These are phyloP conservation scores for Alternaria arborescens DNA, from an alignment of 2,329 filamentous ascomycete genomes.

Conservation along the genomic window DNA sequence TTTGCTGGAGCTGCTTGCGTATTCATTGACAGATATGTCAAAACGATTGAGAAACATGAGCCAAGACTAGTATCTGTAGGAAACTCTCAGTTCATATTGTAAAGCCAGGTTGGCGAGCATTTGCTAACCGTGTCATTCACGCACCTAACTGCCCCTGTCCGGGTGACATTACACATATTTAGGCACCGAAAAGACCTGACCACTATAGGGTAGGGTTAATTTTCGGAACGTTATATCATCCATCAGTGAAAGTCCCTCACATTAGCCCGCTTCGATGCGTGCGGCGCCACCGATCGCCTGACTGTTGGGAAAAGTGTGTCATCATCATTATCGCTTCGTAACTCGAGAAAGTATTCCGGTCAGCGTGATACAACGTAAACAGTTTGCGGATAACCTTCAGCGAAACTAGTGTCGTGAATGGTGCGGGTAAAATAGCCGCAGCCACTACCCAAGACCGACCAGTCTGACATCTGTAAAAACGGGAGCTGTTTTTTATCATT, in stretches of 20 bases:
- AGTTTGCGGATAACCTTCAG: slow-evolving; percentile 20
- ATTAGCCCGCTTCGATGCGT: not conserved
- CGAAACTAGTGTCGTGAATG: not conserved
- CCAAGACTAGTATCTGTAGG: not conserved
- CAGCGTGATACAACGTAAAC: slow-evolving; percentile 20
- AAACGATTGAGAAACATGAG: not conserved
- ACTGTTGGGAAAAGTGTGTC: slow-evolving; percentile 3
- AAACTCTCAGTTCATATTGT: not conserved
- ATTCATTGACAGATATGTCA: not conserved
- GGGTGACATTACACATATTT: not conserved
- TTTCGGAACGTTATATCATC: not conserved
- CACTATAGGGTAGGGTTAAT: not conserved
- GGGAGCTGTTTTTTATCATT: not conserved
- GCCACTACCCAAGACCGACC: not conserved
- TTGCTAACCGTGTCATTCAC: not conserved
- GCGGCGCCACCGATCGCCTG: not conserved
- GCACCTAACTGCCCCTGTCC: not conserved
- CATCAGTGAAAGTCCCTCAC: not conserved
- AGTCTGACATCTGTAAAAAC: not conserved
- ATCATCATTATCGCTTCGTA: not conserved
- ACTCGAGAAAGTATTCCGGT: slow-evolving; percentile 1
- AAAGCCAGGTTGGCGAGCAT: not conserved
- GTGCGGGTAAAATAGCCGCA: slow-evolving; percentile 3
- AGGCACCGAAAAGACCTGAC: not conserved
- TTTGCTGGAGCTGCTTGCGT: not conserved